Conservation (phyloP, 805 yeast genomes). For the Metschnikowia similis region DNA sequence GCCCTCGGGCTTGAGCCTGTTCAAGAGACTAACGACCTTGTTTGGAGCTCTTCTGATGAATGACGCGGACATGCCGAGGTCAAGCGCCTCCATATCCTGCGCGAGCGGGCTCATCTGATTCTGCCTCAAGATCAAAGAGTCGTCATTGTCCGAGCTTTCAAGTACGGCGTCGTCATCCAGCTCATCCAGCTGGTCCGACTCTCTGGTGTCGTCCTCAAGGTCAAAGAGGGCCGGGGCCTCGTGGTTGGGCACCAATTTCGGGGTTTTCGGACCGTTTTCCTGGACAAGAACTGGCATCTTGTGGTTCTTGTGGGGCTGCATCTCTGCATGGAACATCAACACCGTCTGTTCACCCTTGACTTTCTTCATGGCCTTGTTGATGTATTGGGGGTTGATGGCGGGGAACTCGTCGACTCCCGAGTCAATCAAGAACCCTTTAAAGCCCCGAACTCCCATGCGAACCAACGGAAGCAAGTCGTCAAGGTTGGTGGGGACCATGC, state of each 20-base stretch:
- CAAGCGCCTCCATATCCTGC: slow-evolving; percentile 28
- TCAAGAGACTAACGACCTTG: slow-evolving; percentile 33
- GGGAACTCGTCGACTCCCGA: slow-evolving; percentile 98
- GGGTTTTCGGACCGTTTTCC: slow-evolving; percentile 20
- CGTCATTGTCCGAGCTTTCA: slow-evolving; percentile 4
- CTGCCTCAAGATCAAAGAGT: slow-evolving; percentile 2
- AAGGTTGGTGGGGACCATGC: slow-evolving; percentile 76
- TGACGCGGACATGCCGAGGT: slow-evolving; percentile 38
- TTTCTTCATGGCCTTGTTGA: slow-evolving; percentile 58
- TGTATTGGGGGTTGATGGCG: slow-evolving; percentile 61
- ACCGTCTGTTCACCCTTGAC: slow-evolving; percentile 65
- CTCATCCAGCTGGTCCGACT: slow-evolving; percentile 7
- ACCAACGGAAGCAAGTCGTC: slow-evolving; percentile 70
- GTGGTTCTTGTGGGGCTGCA: slow-evolving; percentile 45
- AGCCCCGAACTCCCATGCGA: slow-evolving; percentile 86
- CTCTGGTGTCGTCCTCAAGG: slow-evolving; percentile 14
- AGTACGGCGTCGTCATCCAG: slow-evolving; percentile 10
- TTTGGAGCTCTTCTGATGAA: slow-evolving; percentile 37
- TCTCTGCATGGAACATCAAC: slow-evolving; percentile 91
- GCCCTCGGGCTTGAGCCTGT: slow-evolving; percentile 10
- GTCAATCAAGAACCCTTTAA: slow-evolving; percentile 88
- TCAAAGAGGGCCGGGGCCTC: slow-evolving; percentile 16
- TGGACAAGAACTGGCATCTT: slow-evolving; percentile 23
- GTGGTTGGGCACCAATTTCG: slow-evolving; percentile 23
- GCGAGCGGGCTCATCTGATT: slow-evolving; percentile 10